phyloP scores from a whole-genome alignment of 2,329 filamentous ascomycete species.

The Beauveria rudraprayagi region DNA sequence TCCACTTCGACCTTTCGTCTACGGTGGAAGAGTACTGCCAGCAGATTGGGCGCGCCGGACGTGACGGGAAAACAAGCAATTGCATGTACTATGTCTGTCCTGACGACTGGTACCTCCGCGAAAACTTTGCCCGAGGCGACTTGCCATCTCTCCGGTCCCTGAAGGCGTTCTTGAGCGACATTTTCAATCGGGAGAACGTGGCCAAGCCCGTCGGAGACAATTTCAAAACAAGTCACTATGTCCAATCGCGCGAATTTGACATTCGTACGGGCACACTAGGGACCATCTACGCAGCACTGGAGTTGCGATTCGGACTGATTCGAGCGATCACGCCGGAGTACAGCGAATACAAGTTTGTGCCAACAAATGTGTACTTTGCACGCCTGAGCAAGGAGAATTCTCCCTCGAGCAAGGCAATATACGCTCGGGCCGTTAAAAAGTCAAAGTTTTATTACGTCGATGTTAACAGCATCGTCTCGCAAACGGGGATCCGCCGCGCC shows the following conservation, averaged over 20 bases:
- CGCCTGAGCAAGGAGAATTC: constrained; percentile 29
- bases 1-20: constrained; percentile 43
- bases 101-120: constrained; percentile 49
- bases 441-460: constrained; percentile 39
- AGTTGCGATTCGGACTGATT: constrained; percentile 48
- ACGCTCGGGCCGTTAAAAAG: constrained; percentile 30
- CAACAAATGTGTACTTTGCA: constrained; percentile 23
- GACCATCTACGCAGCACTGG: constrained; percentile 52
- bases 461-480: constrained; percentile 30
- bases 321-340: constrained; percentile 51
- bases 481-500: constrained; percentile 28
- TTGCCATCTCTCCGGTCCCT: constrained; percentile 46
- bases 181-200: constrained; percentile 35
- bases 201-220: background rate
- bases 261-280: constrained; percentile 41
- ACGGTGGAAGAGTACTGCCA: constrained; percentile 51
- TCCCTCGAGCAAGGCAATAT: constrained; percentile 36
- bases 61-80: constrained; percentile 43
- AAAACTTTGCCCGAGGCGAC: constrained; percentile 53
- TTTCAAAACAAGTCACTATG: constrained; percentile 33
- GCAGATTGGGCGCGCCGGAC: constrained; percentile 47
- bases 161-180: constrained; percentile 37
- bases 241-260: constrained; percentile 42
- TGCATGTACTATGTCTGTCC: constrained; percentile 52
- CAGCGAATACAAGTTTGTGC: constrained; percentile 43